Conservation (phyloP, 768 basidiomycete genomes). For the Trametes sanguinea region DNA sequence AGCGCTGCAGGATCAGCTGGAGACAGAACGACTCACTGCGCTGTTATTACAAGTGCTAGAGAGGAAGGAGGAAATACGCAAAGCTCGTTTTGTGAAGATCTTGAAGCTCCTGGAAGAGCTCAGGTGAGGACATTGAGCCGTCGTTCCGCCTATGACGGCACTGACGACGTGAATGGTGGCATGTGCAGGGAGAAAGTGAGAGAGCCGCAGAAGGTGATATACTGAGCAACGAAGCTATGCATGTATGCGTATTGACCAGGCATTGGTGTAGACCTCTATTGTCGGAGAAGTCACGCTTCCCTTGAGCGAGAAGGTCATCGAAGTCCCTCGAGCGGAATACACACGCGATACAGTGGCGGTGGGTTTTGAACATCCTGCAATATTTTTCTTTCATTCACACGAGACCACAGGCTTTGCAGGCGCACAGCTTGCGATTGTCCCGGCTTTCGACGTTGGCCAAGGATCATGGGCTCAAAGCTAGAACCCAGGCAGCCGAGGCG, state of each 20-base stretch:
- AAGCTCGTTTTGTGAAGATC: constrained; percentile 7
- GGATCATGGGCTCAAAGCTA: background rate
- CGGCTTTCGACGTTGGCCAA: background rate
- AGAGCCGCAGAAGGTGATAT: background rate
- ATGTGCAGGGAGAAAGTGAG: background rate
- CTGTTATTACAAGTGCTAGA: constrained; percentile 14
- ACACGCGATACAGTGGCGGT: constrained; percentile 20
- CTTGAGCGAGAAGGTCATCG: background rate
- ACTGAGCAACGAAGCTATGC: background rate
- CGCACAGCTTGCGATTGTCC: constrained; percentile 9
- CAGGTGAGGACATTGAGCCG: background rate
- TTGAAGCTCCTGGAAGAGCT: constrained; percentile 2
- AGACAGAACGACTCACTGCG: constrained; percentile 3
- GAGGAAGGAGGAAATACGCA: constrained; percentile 20
- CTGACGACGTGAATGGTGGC: background rate
- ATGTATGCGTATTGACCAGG: too few relatives aligned
- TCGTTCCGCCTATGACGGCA: background rate
- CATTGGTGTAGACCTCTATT: background rate
- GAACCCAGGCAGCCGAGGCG: background rate
- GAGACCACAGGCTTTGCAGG: constrained; percentile 15
- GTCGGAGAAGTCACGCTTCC: background rate
- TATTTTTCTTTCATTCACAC: background rate
- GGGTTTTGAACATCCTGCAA: background rate
- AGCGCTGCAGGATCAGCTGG: background rate
- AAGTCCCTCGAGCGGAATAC: constrained; percentile 5